These are phyloP conservation scores for Phytophthora palmivora DNA, from an alignment of 352 stramenopile species.

Conservation along the genomic window DNA sequence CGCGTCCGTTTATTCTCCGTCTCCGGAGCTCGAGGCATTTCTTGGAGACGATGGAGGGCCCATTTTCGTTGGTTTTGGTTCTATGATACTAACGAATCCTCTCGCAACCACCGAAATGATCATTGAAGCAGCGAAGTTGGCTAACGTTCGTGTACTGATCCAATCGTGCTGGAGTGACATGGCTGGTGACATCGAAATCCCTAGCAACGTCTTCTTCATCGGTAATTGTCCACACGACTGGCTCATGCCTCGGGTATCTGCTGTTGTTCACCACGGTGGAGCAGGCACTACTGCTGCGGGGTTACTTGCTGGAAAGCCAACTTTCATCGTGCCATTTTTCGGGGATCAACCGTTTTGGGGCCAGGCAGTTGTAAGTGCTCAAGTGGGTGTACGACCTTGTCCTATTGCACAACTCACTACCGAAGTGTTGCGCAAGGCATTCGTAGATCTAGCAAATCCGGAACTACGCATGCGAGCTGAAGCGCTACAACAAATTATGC, in stretches of 20 bases:
- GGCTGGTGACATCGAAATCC: constrained; percentile 47
- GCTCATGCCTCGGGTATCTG: constrained; percentile 87
- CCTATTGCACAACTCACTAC: constrained; percentile 80
- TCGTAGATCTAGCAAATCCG: constrained; percentile 56
- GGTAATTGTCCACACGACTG: constrained; percentile 88
- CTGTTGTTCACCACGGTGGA: constrained; percentile 80
- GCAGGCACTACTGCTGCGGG: constrained; percentile 92
- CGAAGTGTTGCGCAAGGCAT: constrained; percentile 75
- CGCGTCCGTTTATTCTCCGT: constrained; percentile 47
- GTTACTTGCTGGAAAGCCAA: constrained; percentile 89
- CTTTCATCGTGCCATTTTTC: constrained; percentile 95
- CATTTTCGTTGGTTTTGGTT: constrained; percentile 95
- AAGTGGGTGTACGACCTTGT: constrained; percentile 83
- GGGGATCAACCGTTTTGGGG: constrained; percentile 95
- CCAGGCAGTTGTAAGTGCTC: constrained; percentile 75
- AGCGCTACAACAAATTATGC: constrained; percentile 59
- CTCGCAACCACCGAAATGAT: constrained; percentile 77
- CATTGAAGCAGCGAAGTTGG: constrained; percentile 67
- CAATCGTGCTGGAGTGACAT: constrained; percentile 89
- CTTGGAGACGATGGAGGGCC: constrained; percentile 64
- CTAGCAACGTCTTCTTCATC: constrained; percentile 61
- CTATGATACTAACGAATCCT: constrained; percentile 90
- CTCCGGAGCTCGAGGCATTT: constrained; percentile 65
- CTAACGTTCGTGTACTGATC: constrained; percentile 84
- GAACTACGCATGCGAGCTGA: constrained; percentile 55